Evolutionary conservation across 805 yeast species (phyloP), one percentile per base, ranked within the genome.

Genomic region (Starmerella davenportii): DNA sequence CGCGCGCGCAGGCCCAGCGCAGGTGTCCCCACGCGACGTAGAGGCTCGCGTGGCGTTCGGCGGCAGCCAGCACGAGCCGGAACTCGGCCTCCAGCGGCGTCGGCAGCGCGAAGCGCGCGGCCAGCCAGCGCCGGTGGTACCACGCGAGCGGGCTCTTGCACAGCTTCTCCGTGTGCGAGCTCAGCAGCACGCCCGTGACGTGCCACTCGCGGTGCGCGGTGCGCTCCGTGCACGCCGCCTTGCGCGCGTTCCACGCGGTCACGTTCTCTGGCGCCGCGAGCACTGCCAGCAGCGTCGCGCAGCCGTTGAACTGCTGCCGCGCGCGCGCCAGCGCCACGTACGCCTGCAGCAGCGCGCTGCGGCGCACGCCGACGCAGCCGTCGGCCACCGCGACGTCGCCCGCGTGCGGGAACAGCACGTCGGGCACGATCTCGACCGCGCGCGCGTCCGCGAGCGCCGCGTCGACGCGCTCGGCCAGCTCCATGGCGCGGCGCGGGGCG

Each of bases 11-110:
- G 13, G 27, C 27, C 37, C 40, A 38, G 13, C 50, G 37, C 17
- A 46, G 32, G 41, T 60, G 55, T n/a, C 54, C 48, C 61, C 67
- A 60, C 0, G 72, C 70, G 39, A 68, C 69, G 47, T 69, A 69
- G 48, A 68, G 70, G 32, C 59, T 48, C 8, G 63, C 64, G 45
- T 69, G 75, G 11, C 50, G 42, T 19, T 42, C 49, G 0, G 61
- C 60, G 0, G 74, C 64, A 7, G 35, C 36, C 2, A 55, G 38
- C 1, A 68, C 56, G 1, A 52, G 38, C 14, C 38, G 39, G 24
- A 53, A 37, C 42, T 61, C 63, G 4, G 35, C 35, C 2, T 39
- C 38, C 5, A 40, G 15, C 7, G 41, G n/a, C 4, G 4, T 5
- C 7, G n/a, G 24, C 1, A 14, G 31, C 25, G 11, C 23, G 25